phyloP scores from a whole-genome alignment of 257 asterid species.

The Petunia axillaris region DNA sequence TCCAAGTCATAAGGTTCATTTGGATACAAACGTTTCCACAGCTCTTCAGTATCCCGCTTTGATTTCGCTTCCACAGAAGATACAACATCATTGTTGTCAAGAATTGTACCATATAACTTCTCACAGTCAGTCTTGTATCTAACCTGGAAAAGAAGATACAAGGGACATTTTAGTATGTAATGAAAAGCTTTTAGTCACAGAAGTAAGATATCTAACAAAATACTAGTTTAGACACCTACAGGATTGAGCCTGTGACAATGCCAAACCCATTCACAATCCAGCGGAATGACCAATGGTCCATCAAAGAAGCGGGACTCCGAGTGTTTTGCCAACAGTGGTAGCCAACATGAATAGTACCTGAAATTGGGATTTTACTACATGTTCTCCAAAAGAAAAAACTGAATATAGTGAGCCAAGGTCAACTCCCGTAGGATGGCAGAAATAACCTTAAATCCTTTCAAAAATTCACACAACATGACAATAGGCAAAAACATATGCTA shows the following conservation, averaged over 20 bases:
- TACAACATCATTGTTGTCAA: slow-evolving; percentile 64
- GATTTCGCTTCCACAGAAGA: slow-evolving; percentile 65
- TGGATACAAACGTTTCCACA: slow-evolving; percentile 67
- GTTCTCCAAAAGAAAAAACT: background rate
- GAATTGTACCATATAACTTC: slow-evolving; percentile 75
- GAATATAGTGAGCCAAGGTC: background rate
- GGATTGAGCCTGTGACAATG: slow-evolving; percentile 98
- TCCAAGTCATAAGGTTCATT: slow-evolving; percentile 73
- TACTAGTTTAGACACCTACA: slow-evolving; percentile 46
- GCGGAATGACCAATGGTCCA: slow-evolving; percentile 84
- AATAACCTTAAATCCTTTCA: background rate
- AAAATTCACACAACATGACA: background rate
- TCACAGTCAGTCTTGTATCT: slow-evolving; percentile 81
- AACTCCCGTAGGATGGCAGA: background rate
- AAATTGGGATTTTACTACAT: slow-evolving; percentile 21
- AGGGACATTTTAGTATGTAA: slow-evolving; percentile 2
- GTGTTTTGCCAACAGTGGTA: slow-evolving; percentile 90
- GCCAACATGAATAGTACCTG: slow-evolving; percentile 93
- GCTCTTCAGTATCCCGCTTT: slow-evolving; percentile 49
- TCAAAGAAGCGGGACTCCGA: slow-evolving; percentile 61
- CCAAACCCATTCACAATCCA: slow-evolving; percentile 99
- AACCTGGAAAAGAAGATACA: slow-evolving; percentile 50
- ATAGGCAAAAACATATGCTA: background rate
- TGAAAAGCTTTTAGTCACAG: slow-evolving; percentile 16
- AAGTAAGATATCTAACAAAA: slow-evolving; percentile 27